A percentile compares a stretch with the other conserved stretches of the same genome.
Conservation (phyloP, 495 filamentous ascomycete genomes). For the Thozetella sp. region DNA sequence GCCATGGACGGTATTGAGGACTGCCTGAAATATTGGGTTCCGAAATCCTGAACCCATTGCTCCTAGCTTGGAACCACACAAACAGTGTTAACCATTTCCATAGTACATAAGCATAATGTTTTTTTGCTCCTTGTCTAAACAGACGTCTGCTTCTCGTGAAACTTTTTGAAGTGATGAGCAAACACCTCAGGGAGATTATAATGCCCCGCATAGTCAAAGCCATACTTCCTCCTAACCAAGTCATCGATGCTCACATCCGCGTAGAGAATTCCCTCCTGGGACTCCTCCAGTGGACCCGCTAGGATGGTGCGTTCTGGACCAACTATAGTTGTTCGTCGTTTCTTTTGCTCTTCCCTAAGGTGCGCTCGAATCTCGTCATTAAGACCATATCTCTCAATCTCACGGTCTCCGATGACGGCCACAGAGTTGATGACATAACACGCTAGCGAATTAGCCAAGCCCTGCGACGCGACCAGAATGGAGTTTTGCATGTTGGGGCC, state of each 20-base stretch:
- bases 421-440: conserved; percentile 1
- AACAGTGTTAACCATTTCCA: too few species aligned
- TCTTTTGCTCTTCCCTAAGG: background rate
- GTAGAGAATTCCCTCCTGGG: background rate
- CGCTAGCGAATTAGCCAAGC: background rate
- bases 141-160: too few species aligned
- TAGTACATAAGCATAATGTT: too few species aligned
- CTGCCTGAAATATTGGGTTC: too few species aligned
- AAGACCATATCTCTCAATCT: background rate
- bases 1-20: too few species aligned
- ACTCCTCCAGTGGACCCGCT: background rate
- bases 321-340: background rate
- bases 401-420: background rate
- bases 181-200: background rate
- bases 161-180: conserved; percentile 1
- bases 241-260: background rate
- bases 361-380: background rate
- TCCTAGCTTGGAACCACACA: too few species aligned
- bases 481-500: background rate
- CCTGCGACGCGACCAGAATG: background rate
- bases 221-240: background rate
- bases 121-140: too few species aligned
- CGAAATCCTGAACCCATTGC: too few species aligned
- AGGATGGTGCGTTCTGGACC: background rate
- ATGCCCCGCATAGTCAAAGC: background rate